phyloP scores from a whole-genome alignment of 495 filamentous ascomycete species.

The Amorphotheca resinae region DNA sequence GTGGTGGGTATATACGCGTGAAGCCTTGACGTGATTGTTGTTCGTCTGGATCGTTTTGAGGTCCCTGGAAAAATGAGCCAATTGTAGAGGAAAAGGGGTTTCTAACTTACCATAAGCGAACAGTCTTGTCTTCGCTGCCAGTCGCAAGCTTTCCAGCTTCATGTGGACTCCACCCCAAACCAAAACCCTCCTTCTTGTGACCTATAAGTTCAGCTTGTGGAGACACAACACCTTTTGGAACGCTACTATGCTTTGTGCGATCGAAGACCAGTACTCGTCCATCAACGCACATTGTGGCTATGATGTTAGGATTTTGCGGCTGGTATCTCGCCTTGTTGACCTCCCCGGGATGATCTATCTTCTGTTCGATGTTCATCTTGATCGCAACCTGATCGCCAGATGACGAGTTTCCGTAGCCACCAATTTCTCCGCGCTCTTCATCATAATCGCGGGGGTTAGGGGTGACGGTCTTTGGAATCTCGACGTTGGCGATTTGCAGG shows the following conservation, averaged over 20 bases:
- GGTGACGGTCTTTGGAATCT: conserved; percentile 67
- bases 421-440: conserved; percentile 82
- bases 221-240: conserved; percentile 56
- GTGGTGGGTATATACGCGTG: conserved; percentile 74
- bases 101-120: conserved; percentile 66
- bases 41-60: conserved; percentile 55
- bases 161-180: conserved; percentile 84
- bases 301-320: conserved; percentile 94
- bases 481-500: conserved; percentile 85
- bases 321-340: conserved; percentile 98
- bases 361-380: conserved; percentile 83
- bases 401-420: conserved; percentile 60
- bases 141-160: conserved; percentile 71
- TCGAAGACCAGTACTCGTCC: conserved; percentile 87
- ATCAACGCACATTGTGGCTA: conserved; percentile 86
- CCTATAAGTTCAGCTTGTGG: conserved; percentile 77
- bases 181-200: conserved; percentile 88
- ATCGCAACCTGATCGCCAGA: conserved; percentile 43
- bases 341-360: conserved; percentile 91
- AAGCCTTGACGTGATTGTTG: conserved; percentile 56
- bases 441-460: conserved; percentile 74
- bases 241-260: conserved; percentile 77
- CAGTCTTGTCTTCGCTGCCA: conserved; percentile 81
- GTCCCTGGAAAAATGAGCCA: conserved; percentile 43
- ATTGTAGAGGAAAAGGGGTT: neutral